Evolutionary conservation across 2,329 filamentous ascomycete species (phyloP).

Genomic region (Cadophora sp.): DNA sequence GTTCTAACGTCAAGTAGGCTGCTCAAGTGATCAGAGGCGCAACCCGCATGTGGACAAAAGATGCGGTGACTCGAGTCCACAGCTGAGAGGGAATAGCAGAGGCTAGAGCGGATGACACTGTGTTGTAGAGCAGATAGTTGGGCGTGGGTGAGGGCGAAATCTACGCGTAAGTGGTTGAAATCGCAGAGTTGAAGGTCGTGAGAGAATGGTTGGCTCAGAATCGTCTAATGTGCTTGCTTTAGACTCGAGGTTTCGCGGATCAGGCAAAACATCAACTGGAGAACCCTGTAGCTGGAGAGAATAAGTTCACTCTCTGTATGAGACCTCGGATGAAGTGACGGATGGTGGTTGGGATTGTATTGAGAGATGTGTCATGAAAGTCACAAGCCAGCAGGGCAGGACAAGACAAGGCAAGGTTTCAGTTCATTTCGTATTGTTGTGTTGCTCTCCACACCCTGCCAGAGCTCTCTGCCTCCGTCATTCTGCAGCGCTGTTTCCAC

Average conservation of each 20-base stretch:
- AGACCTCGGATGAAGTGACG: background rate
- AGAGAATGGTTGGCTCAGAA: constrained; percentile 32
- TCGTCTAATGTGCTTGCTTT: constrained; percentile 28
- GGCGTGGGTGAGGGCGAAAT: constrained; percentile 23
- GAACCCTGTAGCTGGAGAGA: background rate
- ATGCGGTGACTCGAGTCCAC: constrained; percentile 27
- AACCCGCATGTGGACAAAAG: constrained; percentile 26
- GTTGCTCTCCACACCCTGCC: background rate
- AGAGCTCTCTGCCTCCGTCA: constrained; percentile 15
- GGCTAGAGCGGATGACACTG: constrained; percentile 17
- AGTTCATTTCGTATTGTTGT: background rate
- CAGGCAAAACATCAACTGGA: constrained; percentile 17
- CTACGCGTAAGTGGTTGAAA: constrained; percentile 29
- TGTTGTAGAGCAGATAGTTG: constrained; percentile 16
- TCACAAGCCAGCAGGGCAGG: constrained; percentile 11
- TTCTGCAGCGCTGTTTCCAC: constrained; percentile 5
- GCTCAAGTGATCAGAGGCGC: constrained; percentile 31
- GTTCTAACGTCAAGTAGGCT: constrained; percentile 15
- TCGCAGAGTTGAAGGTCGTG: constrained; percentile 25
- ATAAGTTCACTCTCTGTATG: background rate
- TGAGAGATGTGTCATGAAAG: constrained; percentile 17
- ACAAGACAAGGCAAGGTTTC: too few species aligned
- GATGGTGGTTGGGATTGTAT: constrained; percentile 1
- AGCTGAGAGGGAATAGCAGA: constrained; percentile 25
- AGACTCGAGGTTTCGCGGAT: constrained; percentile 21